Base-by-base conservation (phyloP, 164 flowering plant species). In the Paratinospora sagittata region DNA sequence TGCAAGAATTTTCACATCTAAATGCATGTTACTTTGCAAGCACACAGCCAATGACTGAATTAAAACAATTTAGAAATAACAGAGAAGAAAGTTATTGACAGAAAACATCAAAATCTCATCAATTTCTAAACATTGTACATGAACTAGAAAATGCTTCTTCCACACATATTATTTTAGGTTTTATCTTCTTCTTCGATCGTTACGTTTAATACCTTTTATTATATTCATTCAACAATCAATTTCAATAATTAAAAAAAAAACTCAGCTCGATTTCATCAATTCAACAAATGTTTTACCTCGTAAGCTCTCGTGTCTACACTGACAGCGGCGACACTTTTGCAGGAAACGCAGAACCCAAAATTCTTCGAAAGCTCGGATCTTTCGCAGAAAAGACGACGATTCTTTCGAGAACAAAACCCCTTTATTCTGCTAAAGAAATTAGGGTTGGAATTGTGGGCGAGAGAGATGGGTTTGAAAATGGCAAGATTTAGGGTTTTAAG, bases 251-350 rank as follows among this genome's bases (percentile, higher is more conserved):
- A n/a, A n/a, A n/a, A n/a, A n/a, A n/a, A n/a, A n/a, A n/a, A n/a
- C n/a, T n/a, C 49, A 43, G 49, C 49, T 1, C 14, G 13, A 43
- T 43, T 43, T 43, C 49, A 43, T 43, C 49, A 43, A 43, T 43
- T 43, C 13, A 43, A 43, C 9, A 11, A 43, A 43, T 39, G 43
- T 36, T 39, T 9, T 79, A 87, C 95, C 89, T 88, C 88, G 70
- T 85, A 87, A 26, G 81, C 66, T 58, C 72, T 83, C 37, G 82
- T 79, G 69, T 70, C 68, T n/a, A 80, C 13, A 61, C 87, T 65
- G 74, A 68, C 57, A 2, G 82, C 75, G 23, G 85, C 82, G 63
- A 72, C 57, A 58, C 80, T 67, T 62, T 69, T 78, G 76, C 83
- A 76, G 73, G 77, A 66, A 75, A 79, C 36, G 47, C 74, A 75